Conservation (phyloP, 1,284 basidiomycete species). For the Coriolopsis trogii region DNA sequence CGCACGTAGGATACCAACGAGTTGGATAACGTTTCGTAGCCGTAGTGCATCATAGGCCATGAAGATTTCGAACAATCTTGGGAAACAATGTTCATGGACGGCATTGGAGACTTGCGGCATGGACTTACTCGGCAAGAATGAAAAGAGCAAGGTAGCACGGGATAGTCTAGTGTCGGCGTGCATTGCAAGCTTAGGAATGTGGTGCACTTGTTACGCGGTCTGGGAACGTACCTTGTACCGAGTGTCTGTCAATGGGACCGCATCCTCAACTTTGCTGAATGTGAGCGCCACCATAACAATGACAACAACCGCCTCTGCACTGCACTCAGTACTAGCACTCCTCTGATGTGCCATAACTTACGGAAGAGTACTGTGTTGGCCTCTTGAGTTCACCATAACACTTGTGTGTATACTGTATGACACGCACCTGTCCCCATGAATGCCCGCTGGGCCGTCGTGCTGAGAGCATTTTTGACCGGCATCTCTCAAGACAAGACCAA, state of each 20-base stretch:
- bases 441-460: slow-evolving; percentile 64
- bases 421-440: slow-evolving; percentile 66
- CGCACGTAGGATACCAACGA: slow-evolving; percentile 71
- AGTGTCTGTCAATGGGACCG: slow-evolving; percentile 45
- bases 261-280: slow-evolving; percentile 55
- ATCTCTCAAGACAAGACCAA: slow-evolving; percentile 39
- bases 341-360: slow-evolving; percentile 22
- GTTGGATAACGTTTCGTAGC: slow-evolving; percentile 74
- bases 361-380: slow-evolving; percentile 31
- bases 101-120: not conserved
- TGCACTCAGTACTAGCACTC: slow-evolving; percentile 3
- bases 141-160: slow-evolving; percentile 84
- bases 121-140: slow-evolving; percentile 72
- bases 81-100: slow-evolving; percentile 4
- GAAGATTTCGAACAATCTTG: slow-evolving; percentile 69
- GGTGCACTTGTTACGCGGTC: not conserved
- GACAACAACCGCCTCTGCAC: slow-evolving; percentile 51
- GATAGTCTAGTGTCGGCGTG: slow-evolving; percentile 57
- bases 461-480: slow-evolving; percentile 67
- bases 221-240: slow-evolving; percentile 54
- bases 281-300: slow-evolving; percentile 46
- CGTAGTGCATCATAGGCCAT: slow-evolving; percentile 78
- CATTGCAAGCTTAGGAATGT: not conserved
- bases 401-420: not conserved
- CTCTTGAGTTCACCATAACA: not conserved